These are phyloP conservation scores for Phytophthora kernoviae DNA, from an alignment of 352 stramenopile species.

Conservation along the genomic window DNA sequence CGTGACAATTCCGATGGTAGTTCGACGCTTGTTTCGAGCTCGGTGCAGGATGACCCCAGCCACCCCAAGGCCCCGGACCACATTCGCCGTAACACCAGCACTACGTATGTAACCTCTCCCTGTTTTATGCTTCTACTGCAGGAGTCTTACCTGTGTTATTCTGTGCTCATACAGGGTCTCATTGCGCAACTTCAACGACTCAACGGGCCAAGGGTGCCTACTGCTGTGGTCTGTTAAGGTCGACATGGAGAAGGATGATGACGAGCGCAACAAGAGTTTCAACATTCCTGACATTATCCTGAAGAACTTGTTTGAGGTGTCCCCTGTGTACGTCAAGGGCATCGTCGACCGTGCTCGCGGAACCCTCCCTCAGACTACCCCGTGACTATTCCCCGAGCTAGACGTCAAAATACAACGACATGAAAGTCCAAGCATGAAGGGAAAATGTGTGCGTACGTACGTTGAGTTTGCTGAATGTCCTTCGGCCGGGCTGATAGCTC, in stretches of 20 bases:
- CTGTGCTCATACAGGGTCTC: slow-evolving; percentile 52
- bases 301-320: slow-evolving; percentile 90
- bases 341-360: slow-evolving; percentile 76
- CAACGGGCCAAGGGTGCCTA: slow-evolving; percentile 67
- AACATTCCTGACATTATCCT: slow-evolving; percentile 89
- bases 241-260: slow-evolving; percentile 71
- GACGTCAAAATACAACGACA: slow-evolving; percentile 17
- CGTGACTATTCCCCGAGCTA: not conserved
- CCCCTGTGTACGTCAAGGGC: slow-evolving; percentile 84
- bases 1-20: slow-evolving; percentile 78
- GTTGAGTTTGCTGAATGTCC: slow-evolving; percentile 32
- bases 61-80: slow-evolving; percentile 65
- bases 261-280: slow-evolving; percentile 73
- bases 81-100: slow-evolving; percentile 79
- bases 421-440: slow-evolving; percentile 19
- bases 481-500: slow-evolving; percentile 17
- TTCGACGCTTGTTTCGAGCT: slow-evolving; percentile 67
- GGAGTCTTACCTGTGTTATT: slow-evolving; percentile 12
- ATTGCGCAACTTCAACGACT: slow-evolving; percentile 81
- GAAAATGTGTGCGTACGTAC: slow-evolving; percentile 21
- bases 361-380: slow-evolving; percentile 42
- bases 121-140: not conserved
- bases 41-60: slow-evolving; percentile 73
- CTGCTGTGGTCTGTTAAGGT: slow-evolving; percentile 88
- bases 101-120: slow-evolving; percentile 57